A percentile compares a stretch with the other conserved stretches of the same genome.
phyloP scores from a whole-genome alignment of 108 stramenopile species.

The Pinguiococcus pyrenoidosus region DNA sequence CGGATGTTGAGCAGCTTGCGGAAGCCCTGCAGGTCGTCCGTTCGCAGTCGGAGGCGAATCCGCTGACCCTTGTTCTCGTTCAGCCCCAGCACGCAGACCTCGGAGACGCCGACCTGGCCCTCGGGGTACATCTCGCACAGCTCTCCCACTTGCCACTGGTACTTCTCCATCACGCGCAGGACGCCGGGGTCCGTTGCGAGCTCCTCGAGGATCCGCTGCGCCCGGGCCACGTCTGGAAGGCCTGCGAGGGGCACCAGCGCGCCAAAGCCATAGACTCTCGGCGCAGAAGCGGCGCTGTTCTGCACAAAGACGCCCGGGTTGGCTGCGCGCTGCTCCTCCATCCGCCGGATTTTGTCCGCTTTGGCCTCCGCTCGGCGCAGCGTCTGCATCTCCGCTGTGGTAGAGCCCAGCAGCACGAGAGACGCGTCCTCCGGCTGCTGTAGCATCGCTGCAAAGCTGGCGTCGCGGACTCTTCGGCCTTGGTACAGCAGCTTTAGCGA shows the following conservation, averaged over 20 bases:
- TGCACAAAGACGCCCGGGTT: too few relatives aligned
- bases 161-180: constrained; percentile 46
- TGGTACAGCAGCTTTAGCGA: too few relatives aligned
- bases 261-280: background rate
- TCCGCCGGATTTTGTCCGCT: too few relatives aligned
- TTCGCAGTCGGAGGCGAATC: constrained; percentile 53
- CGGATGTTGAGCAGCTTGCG: constrained; percentile 40
- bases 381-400: too few relatives aligned
- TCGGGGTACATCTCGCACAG: constrained; percentile 66
- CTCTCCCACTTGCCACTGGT: constrained; percentile 55
- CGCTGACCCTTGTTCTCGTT: constrained; percentile 59
- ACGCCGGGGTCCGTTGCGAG: constrained; percentile 54
- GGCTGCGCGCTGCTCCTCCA: too few relatives aligned
- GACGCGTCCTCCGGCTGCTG: too few relatives aligned
- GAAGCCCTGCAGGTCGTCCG: constrained; percentile 58
- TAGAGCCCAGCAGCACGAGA: too few relatives aligned
- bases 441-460: too few relatives aligned
- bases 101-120: constrained; percentile 52
- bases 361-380: too few relatives aligned
- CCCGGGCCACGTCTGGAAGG: constrained; percentile 30
- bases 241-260: constrained; percentile 21
- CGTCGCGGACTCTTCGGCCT: too few relatives aligned
- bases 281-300: background rate
- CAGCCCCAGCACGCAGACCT: constrained; percentile 52
- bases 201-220: constrained; percentile 30